phyloP scores from a whole-genome alignment of 148 eudicot species.

The Drosera capensis region DNA sequence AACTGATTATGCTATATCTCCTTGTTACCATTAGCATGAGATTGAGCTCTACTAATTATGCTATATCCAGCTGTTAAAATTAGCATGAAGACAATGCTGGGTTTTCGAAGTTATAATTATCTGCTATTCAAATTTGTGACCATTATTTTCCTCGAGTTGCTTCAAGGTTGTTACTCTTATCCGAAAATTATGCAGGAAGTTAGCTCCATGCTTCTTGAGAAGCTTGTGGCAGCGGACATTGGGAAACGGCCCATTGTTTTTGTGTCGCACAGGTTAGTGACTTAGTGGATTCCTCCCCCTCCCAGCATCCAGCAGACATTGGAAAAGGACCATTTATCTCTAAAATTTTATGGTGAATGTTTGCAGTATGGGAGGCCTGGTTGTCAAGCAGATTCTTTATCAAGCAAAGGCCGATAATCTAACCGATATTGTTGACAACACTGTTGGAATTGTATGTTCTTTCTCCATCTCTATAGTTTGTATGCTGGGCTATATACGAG shows the following conservation, averaged over 20 bases:
- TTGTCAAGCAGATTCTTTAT: conserved; percentile 88
- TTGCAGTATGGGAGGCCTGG: conserved; percentile 98
- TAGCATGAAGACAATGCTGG: too few species aligned
- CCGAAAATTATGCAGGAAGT: conserved; percentile 58
- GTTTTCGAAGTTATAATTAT: too few species aligned
- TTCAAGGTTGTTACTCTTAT: conserved; percentile 1
- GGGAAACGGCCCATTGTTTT: conserved; percentile 83
- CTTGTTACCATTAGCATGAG: too few species aligned
- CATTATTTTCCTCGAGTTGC: too few species aligned
- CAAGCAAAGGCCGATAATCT: conserved; percentile 68
- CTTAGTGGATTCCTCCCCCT: too few species aligned
- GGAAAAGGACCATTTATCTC: too few species aligned
- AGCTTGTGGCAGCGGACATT: conserved; percentile 88
- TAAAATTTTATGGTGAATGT: too few species aligned
- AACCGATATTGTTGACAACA: conserved; percentile 58
- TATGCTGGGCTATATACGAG: background rate
- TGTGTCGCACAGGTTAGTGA: conserved; percentile 78
- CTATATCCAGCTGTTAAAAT: too few species aligned
- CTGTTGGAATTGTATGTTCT: conserved; percentile 66
- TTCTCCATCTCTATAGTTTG: background rate
- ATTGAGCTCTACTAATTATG: too few species aligned
- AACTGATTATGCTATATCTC: too few species aligned
- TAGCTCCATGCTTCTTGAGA: conserved; percentile 82
- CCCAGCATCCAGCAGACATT: too few species aligned
- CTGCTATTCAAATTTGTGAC: too few species aligned